Evolutionary conservation across 2,329 filamentous ascomycete species (phyloP), one percentile per base, ranked within the genome.

Genomic region (Scedosporium minutisporum): DNA sequence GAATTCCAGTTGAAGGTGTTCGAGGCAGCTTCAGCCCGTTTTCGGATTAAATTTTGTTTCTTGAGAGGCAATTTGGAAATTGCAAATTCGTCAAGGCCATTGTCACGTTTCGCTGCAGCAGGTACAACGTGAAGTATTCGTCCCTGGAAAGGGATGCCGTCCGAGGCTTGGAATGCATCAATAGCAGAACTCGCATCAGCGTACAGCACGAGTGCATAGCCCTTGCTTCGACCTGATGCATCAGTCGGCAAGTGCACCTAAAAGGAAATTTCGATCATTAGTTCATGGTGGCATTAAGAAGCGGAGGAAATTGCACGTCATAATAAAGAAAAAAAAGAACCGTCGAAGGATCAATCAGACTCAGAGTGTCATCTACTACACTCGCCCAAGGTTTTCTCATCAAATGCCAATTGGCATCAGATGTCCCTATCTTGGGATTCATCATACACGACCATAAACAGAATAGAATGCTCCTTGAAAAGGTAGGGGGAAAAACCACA

Each of bases 381-480:
- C 84, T 91, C 87, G 92, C 87, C 88, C 88, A 87, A 86, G 79
- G 76, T 82, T 91, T 61, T 61, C 81, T 86, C 90, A 93, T 96
- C 93, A 97, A 81, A 81, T 91, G 90, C 91, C 78, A 72, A 76
- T 74, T 70, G 81, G 89, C 89, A 93, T 97, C 90, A 92, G 93
- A 87, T 97, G 95, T 97, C 95, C 95, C 95, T 97, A 97, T 97
- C 95, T 89, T 38, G 89, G 90, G 85, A 80, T 91, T 97, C 93
- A 97, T 97, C 95, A 93, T 84, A 60, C 14, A 60, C 62, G 42
- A 12, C 9, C 12, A 29, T 58, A 27, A n/a, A 63, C 64, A 64
- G 53, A 55, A 65, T 62, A 60, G n/a, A 38, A 10, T 38, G 12
- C 33, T 12, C 12, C 10, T 10, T 38, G 33, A 12, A 10, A 10